Evolutionary conservation across 768 basidiomycete genomes (phyloP), one percentile per base, ranked within the genome.

Genomic region (Amanita exitialis): DNA sequence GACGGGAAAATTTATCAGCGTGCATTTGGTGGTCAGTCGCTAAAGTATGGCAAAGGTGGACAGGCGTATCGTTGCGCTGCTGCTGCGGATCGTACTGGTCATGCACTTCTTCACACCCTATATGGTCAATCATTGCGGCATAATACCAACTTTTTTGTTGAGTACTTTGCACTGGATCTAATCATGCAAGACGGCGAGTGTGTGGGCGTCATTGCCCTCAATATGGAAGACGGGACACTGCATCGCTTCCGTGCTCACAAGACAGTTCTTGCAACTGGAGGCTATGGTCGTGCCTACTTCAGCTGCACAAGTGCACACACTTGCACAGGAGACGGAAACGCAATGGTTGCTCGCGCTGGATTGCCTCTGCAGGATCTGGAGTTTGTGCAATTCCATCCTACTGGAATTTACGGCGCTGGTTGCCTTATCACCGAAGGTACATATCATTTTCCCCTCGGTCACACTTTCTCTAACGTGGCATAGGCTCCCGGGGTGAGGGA

Each of bases 361-460:
- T 75, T 99, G 48, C 96, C 96, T 49, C 75, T 98, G 39, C 96
- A 98, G 71, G 96, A 99, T 70, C 68, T 87, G 54, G 96, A 99
- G 69, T 99, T 99, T 65, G 94, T 98, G n/a, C 96, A 99, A 66
- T 99, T 99, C 90, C 96, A 98, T 68, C 96, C 96, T 2, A 98
- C 96, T 42, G 96, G 96, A 69, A 98, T 99, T 62, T 99, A 98
- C 64, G 96, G 96, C 58, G 95, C 96, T 60, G 96, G 96, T 44
- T 99, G 96, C 70, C 77, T 99, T 58, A 99, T 99, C 64, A 98
- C 95, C 10, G 95, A 98, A 76, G 94, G 93, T 89, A 61, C 7
- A 39, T 20, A 20, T 16, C 25, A 21, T 5, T 23, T 54, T 13
- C 23, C n/a, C 13, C 43, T 3, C 21, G 18, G 27, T 18, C 30